phyloP scores from a whole-genome alignment of 768 basidiomycete species.

The Neoboletus brunneissimus region DNA sequence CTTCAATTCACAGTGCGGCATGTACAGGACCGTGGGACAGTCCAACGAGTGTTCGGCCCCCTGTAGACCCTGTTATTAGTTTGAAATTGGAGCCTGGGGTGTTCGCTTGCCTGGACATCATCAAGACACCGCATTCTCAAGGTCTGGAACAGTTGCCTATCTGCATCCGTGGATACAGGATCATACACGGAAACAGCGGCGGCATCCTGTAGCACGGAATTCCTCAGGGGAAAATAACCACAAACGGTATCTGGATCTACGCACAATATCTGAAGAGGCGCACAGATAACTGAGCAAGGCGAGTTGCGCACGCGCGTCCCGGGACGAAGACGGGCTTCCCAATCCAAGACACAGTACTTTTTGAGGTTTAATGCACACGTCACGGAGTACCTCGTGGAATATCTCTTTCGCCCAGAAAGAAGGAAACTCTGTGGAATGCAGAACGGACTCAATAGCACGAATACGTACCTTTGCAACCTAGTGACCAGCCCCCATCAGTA shows the following conservation, averaged over 20 bases:
- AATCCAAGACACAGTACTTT: conserved; percentile 67
- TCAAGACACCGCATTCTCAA: conserved; percentile 36
- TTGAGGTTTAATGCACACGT: conserved; percentile 21
- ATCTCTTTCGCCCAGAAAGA: conserved; percentile 31
- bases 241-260: conserved; percentile 32
- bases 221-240: conserved; percentile 6
- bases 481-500: conserved; percentile 49
- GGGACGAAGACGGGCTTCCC: conserved; percentile 65
- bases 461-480: conserved; percentile 54
- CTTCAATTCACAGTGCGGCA: conserved; percentile 76
- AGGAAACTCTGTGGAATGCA: neutral
- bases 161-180: conserved; percentile 69
- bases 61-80: conserved; percentile 25
- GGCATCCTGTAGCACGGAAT: conserved; percentile 40
- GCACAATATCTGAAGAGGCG: conserved; percentile 54
- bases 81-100: conserved; percentile 4
- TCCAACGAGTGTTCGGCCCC: conserved; percentile 31
- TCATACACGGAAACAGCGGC: conserved; percentile 57
- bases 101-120: conserved; percentile 51
- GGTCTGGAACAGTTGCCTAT: conserved; percentile 45
- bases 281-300: conserved; percentile 60
- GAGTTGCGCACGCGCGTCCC: conserved; percentile 64
- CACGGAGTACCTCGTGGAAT: conserved; percentile 33
- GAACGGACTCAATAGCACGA: conserved; percentile 15
- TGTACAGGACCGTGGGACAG: conserved; percentile 62